phyloP scores from a whole-genome alignment of 352 stramenopile genomes.

The Pythium pyrilobum region DNA sequence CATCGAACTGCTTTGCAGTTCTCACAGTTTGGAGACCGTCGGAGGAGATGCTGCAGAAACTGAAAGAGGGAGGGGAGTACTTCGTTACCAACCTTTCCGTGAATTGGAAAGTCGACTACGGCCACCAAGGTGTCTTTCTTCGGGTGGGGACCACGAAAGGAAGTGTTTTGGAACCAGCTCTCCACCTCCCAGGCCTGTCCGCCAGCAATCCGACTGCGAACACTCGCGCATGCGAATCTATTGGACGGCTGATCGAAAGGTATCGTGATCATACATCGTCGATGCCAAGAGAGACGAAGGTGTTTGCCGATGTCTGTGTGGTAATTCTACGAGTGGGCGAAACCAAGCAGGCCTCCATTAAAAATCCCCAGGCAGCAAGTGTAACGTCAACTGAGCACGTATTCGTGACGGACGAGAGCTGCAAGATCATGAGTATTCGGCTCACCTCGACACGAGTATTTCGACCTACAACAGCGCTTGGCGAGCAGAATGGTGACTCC shows the following conservation, averaged over 20 bases:
- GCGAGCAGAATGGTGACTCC: not conserved
- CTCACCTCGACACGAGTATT: constrained; percentile 16
- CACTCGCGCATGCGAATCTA: not conserved
- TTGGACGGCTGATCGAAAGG: not conserved
- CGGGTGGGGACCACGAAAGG: constrained; percentile 63
- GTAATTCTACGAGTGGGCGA: constrained; percentile 12
- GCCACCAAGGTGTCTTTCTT: constrained; percentile 35
- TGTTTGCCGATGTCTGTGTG: constrained; percentile 14
- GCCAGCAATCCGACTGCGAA: too few relatives aligned
- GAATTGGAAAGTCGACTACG: constrained; percentile 57
- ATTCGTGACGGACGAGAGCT: constrained; percentile 52
- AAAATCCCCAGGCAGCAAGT: not conserved
- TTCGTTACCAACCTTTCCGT: constrained; percentile 56
- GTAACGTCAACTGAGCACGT: constrained; percentile 28
- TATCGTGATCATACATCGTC: not conserved
- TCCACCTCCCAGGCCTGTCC: too few relatives aligned
- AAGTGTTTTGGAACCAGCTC: constrained; percentile 33
- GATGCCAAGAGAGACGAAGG: constrained; percentile 6
- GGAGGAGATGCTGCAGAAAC: constrained; percentile 40
- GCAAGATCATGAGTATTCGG: constrained; percentile 52
- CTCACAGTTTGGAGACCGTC: constrained; percentile 63
- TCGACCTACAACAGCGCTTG: not conserved
- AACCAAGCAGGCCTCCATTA: not conserved
- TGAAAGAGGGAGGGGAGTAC: constrained; percentile 52
- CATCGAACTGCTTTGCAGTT: constrained; percentile 24